phyloP scores from a whole-genome alignment of 148 eudicot genomes.

The Chenopodium suecicum region DNA sequence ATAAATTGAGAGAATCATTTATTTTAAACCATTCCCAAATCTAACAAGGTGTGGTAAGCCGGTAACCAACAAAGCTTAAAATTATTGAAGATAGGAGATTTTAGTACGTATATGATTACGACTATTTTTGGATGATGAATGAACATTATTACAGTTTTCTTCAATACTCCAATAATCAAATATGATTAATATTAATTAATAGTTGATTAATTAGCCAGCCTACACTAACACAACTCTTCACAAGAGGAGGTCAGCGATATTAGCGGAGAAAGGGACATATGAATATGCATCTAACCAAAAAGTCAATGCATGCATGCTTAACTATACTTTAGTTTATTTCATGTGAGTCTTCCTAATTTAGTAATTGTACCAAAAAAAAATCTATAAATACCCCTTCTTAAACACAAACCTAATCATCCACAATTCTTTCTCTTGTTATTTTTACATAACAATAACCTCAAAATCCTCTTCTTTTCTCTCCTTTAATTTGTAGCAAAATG shows the following conservation, averaged over 20 bases:
- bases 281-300: background rate
- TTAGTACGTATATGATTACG: no score
- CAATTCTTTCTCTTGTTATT: background rate
- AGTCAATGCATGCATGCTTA: background rate
- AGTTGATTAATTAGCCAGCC: background rate
- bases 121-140: no score
- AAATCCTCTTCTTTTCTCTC: background rate
- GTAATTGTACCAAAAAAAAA: background rate
- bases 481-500: conserved; percentile 11
- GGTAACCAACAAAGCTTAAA: no score
- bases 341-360: background rate
- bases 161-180: no score
- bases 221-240: background rate
- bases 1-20: no score
- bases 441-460: background rate
- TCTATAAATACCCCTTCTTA: conserved; percentile 16
- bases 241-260: background rate
- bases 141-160: no score
- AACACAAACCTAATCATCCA: conserved; percentile 2
- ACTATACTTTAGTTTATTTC: background rate
- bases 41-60: no score
- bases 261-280: background rate
- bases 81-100: no score
- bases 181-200: no score
- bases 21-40: no score